Evolutionary conservation across 2,329 filamentous ascomycete species (phyloP), one percentile per base, ranked within the genome.

Genomic region (Fusarium bactridioides): DNA sequence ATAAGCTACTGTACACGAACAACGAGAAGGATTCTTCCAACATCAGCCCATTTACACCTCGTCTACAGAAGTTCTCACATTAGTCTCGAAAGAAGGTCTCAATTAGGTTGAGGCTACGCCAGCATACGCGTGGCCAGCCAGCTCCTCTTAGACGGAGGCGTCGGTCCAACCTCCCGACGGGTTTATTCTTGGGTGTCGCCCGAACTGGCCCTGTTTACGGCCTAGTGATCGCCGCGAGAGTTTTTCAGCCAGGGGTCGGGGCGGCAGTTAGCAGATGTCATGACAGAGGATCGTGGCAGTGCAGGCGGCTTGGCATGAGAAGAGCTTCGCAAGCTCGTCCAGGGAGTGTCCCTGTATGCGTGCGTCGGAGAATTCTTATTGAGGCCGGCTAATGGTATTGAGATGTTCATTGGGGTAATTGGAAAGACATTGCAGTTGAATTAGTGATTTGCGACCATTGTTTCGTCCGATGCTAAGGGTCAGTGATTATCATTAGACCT

Each of bases 61-160:
- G 19, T 45, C 19, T 64, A 38, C 58, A 64, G 7, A 64, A 69
- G 51, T 69, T 64, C 66, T 53, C 35, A 25, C 50, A 38, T 69
- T 57, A 41, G 40, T n/a, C 35, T 37, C 18, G 19, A 38, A 37
- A 12, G 35, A 59, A 41, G 16, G 35, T 25, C 54, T 69, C 48
- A 37, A 58, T 56, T 56, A 40, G 55, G 55, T 47, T 47, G 50
- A 67, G 58, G 61, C 67, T 67, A 74, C 72, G 72, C 69, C 72
- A 74, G 72, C 72, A 74, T 73, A 74, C 72, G 72, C 72, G 72
- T 74, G 73, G 70, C 69, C 61, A 48, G 70, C 69, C 61, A 48
- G 40, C 33, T 55, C 38, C 59, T 48, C 45, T 61, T n/a, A 59
- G 54, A 60, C 19, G 35, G 51, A 43, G 43, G 29, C 48, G 67